Conservation (phyloP, 306 rosid species). For the Pyrus communis region DNA sequence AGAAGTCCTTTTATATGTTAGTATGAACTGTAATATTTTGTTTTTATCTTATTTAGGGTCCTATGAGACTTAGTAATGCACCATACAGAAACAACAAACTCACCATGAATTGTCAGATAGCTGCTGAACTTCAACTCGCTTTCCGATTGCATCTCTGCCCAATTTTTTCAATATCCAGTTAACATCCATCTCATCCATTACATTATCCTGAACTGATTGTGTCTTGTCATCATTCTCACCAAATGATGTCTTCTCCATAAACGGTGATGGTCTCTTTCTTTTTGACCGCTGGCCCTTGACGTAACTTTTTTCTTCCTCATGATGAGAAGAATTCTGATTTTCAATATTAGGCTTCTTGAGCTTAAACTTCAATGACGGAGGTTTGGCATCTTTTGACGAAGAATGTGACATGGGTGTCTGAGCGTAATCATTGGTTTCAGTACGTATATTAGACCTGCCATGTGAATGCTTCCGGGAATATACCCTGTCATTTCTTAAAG, state of each 20-base stretch:
- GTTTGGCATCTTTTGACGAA: constrained; percentile 70
- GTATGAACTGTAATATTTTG: not conserved
- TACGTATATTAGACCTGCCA: constrained; percentile 37
- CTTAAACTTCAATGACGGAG: constrained; percentile 59
- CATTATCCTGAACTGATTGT: constrained; percentile 44
- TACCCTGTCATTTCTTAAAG: constrained; percentile 37
- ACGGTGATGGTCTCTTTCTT: constrained; percentile 80
- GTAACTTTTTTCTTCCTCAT: constrained; percentile 66
- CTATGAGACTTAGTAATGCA: not conserved
- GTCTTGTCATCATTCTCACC: constrained; percentile 40
- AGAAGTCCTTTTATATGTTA: not conserved
- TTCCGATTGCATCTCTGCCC: constrained; percentile 94
- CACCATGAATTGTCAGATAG: constrained; percentile 81
- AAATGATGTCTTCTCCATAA: constrained; percentile 47
- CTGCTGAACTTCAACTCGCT: constrained; percentile 95
- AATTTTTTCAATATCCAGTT: constrained; percentile 90
- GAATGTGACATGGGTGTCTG: constrained; percentile 41
- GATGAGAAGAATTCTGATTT: constrained; percentile 54
- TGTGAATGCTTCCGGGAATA: constrained; percentile 49
- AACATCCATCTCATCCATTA: constrained; percentile 88
- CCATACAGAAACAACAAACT: constrained; percentile 19
- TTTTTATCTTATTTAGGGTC: not conserved
- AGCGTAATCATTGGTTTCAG: constrained; percentile 35
- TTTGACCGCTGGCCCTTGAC: constrained; percentile 95
- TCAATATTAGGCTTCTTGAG: constrained; percentile 65